Evolutionary conservation across 768 basidiomycete genomes (phyloP), one percentile per base, ranked within the genome.

Genomic region (Paxillus involutus): DNA sequence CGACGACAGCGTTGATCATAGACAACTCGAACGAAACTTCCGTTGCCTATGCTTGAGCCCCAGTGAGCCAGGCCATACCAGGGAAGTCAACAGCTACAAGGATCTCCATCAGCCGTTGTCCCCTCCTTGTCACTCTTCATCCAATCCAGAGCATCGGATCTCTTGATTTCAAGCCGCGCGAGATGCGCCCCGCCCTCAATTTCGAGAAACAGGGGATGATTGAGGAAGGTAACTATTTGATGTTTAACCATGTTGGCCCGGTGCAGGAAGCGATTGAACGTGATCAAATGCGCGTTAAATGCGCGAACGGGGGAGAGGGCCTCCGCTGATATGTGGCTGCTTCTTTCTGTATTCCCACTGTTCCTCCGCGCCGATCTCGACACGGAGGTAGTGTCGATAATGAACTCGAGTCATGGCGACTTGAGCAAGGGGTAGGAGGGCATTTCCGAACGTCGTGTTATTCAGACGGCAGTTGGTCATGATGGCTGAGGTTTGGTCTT

Each of bases 371-470:
- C 67, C 63, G 43, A 85, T 79, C 13, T 80, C 71, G 1, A 82
- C 82, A 71, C 21, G 21, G 12, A 79, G 58, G 55, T 77, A 80
- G 35, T 69, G 73, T 29, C 75, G 71, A 44, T 78, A 77, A 12
- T 84, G 72, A 8, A 83, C 59, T 1, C 83, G 79, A 6, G 82
- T 72, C 49, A 80, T 66, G 0, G 78, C 82, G 9, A 83, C 69
- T 60, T 85, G 84, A 1, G 71, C 76, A 19, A 85, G 70, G 4
- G 79, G 70, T 2, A 80, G 74, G 39, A 73, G 75, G 21, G 21
- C 21, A 21, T 21, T 21, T 21, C 21, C 21, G 21, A 21, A 21
- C 21, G 21, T 82, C 21, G 84, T 29, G 1, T 63, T 58, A 17
- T 78, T 62, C 35, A 63, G 59, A 42, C 76, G 76, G 57, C 82